These are phyloP conservation scores for Boletus rubroflammeus DNA, from an alignment of 768 basidiomycete genomes.

Conservation along the genomic window DNA sequence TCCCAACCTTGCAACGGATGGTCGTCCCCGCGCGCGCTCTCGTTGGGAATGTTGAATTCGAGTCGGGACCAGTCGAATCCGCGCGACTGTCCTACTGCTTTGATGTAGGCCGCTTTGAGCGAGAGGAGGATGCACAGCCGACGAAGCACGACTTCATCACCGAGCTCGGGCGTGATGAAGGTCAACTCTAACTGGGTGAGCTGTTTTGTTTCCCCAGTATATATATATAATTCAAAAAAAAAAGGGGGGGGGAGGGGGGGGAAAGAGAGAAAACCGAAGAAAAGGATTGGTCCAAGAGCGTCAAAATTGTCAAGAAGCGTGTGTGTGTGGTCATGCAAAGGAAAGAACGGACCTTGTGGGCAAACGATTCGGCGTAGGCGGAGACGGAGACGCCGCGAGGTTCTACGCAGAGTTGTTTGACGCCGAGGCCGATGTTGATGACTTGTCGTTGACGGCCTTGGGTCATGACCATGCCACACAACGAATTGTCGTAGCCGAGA, in stretches of 20 bases:
- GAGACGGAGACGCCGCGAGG: constrained; percentile 55
- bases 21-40: constrained; percentile 63
- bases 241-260: too few species aligned
- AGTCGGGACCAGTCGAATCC: constrained; percentile 82
- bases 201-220: constrained; percentile 22
- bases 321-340: background rate
- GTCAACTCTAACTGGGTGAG: constrained; percentile 50
- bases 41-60: constrained; percentile 71
- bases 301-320: background rate
- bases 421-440: constrained; percentile 77
- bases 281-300: background rate
- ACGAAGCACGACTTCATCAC: constrained; percentile 65
- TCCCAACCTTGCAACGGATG: constrained; percentile 78
- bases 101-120: constrained; percentile 78
- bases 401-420: constrained; percentile 63
- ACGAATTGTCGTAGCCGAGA: constrained; percentile 59
- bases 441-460: constrained; percentile 74
- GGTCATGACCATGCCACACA: constrained; percentile 84
- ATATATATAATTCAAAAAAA: too few species aligned
- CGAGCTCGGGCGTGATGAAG: constrained; percentile 47
- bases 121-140: constrained; percentile 75
- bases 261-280: background rate
- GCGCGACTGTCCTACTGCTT: constrained; percentile 75
- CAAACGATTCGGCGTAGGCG: constrained; percentile 67
- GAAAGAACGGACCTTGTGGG: constrained; percentile 60